phyloP scores from a whole-genome alignment of 2,329 filamentous ascomycete species.

The Pseudopithomyces maydicus region DNA sequence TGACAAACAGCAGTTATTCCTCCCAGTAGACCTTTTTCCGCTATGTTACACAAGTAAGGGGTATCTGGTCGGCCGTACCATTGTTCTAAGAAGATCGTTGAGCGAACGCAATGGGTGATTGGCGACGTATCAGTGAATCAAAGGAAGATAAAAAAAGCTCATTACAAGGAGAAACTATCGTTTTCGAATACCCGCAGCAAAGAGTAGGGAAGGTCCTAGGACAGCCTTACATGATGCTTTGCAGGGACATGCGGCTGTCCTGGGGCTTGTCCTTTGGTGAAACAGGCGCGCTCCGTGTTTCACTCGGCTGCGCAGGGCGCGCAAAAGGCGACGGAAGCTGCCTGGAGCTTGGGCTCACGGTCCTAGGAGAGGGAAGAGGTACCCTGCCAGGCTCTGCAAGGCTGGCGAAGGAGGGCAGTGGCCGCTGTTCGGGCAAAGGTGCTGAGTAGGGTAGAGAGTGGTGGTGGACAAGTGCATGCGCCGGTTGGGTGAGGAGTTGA shows the following conservation, averaged over 20 bases:
- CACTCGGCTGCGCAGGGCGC: slow-evolving; percentile 20
- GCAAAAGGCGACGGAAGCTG: slow-evolving; percentile 39
- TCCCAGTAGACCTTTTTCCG: slow-evolving; percentile 7
- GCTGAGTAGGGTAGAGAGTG: slow-evolving; percentile 37
- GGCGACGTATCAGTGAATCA: background rate
- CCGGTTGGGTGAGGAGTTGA: slow-evolving; percentile 39
- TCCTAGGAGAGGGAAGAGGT: slow-evolving; percentile 26
- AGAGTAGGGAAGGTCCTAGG: too few species aligned
- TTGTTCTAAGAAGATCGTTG: background rate
- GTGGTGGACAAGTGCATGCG: slow-evolving; percentile 36
- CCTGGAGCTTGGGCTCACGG: slow-evolving; percentile 33
- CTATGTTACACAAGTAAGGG: slow-evolving; percentile 16
- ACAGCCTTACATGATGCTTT: background rate
- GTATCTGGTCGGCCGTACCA: slow-evolving; percentile 14
- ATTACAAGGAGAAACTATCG: background rate
- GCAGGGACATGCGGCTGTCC: slow-evolving; percentile 28
- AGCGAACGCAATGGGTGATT: background rate
- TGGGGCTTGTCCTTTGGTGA: slow-evolving; percentile 35
- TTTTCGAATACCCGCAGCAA: background rate
- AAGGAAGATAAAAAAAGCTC: background rate
- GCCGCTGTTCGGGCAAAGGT: slow-evolving; percentile 29
- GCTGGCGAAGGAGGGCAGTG: slow-evolving; percentile 39
- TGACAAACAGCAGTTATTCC: background rate
- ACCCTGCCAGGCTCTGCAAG: slow-evolving; percentile 38
- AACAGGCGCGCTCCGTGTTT: slow-evolving; percentile 38